A percentile compares a stretch with the other conserved stretches of the same genome.
Evolutionary conservation across 2,329 filamentous ascomycete genomes (phyloP).

Genomic region (Xenosphaeropsis pyriputrescens): DNA sequence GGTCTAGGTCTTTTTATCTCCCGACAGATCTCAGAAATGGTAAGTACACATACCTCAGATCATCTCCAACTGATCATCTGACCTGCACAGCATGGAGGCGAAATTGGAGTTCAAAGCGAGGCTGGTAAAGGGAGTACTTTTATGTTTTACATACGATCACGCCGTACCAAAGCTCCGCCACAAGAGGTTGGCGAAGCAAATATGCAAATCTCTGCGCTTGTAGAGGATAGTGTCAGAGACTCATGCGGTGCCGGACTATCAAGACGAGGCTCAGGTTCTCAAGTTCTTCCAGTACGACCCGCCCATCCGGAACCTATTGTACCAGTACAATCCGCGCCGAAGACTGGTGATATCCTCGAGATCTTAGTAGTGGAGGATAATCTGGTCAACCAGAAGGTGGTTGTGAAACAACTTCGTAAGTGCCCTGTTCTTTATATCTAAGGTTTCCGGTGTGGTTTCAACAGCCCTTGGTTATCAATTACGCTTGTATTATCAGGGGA

Average conservation of each 20-base stretch:
- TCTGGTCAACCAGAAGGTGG: conserved; percentile 40
- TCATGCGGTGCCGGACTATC: background rate
- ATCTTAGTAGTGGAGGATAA: conserved; percentile 43
- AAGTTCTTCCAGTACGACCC: background rate
- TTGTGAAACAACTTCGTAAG: conserved; percentile 30
- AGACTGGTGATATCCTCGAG: background rate
- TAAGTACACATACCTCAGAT: conserved; percentile 47
- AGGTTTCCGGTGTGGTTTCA: no score
- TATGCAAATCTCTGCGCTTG: background rate
- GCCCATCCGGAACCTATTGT: conserved; percentile 8
- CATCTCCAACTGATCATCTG: background rate
- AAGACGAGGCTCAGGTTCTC: background rate
- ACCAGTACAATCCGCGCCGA: conserved; percentile 2
- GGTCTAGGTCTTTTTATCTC: conserved; percentile 71
- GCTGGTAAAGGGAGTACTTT: conserved; percentile 58
- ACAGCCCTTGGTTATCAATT: no score
- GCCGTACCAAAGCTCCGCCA: conserved; percentile 2
- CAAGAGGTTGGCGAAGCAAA: background rate
- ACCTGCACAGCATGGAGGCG: conserved; percentile 24
- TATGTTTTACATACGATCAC: conserved; percentile 45
- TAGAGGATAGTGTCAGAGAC: background rate
- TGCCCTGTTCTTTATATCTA: conserved; percentile 13
- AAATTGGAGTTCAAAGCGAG: conserved; percentile 58
- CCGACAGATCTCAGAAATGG: conserved; percentile 60
- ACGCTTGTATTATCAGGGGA: no score